Evolutionary conservation across 768 basidiomycete species (phyloP).

Genomic region (Crucibulum laeve): DNA sequence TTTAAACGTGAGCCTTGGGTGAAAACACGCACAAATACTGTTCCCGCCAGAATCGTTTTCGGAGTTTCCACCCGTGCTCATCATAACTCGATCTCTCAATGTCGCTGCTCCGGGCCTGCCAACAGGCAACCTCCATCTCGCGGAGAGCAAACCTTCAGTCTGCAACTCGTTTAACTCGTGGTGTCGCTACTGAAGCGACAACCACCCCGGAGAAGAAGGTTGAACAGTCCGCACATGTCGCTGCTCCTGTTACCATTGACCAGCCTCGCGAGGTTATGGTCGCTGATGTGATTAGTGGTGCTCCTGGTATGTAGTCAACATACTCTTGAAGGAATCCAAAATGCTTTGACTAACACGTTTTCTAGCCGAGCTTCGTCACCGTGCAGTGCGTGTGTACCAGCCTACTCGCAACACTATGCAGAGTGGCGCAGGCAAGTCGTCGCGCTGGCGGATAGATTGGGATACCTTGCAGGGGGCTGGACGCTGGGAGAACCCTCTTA

Average conservation of each 20-base stretch:
- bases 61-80: no score
- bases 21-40: not conserved
- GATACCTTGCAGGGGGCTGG: slow-evolving; percentile 86
- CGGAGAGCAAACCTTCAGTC: not conserved
- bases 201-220: slow-evolving; percentile 21
- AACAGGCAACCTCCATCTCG: slow-evolving; percentile 3
- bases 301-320: slow-evolving; percentile 55
- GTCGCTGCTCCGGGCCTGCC: slow-evolving; percentile 7
- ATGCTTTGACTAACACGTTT: slow-evolving; percentile 4
- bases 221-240: slow-evolving; percentile 32
- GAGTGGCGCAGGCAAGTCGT: slow-evolving; percentile 79
- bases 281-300: slow-evolving; percentile 83
- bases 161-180: not conserved
- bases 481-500: slow-evolving; percentile 96
- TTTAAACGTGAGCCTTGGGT: no score
- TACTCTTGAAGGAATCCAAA: not conserved
- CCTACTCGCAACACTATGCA: slow-evolving; percentile 95
- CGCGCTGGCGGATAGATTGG: slow-evolving; percentile 93
- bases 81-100: no score
- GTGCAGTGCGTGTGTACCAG: slow-evolving; percentile 88
- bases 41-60: slow-evolving; percentile 12
- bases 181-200: slow-evolving; percentile 21
- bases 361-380: slow-evolving; percentile 78
- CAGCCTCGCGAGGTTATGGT: slow-evolving; percentile 61
- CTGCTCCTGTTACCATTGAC: slow-evolving; percentile 22